Base-by-base conservation (phyloP, 805 yeast species). In the Ogataea zsoltii region DNA sequence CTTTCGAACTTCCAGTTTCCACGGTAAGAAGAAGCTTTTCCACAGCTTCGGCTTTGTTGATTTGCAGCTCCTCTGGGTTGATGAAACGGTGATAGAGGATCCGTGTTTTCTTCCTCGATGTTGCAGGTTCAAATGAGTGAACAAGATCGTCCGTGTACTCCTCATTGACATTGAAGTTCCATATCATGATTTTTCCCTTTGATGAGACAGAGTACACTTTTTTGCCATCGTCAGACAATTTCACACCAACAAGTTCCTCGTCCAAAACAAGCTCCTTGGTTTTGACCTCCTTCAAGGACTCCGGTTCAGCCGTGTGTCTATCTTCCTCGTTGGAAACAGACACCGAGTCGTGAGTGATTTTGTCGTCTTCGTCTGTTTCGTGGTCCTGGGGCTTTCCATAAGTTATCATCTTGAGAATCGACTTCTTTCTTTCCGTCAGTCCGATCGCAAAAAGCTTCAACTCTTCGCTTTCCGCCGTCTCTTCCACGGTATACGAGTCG, bases 351-450 rank as follows among this genome's bases (percentile, higher is more conserved):
- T 54, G 56, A 17, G 54, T 56, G 42, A 62, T 66, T 37, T 62
- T 68, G 17, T 55, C 57, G 25, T 57, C 58, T 41, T 66, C 65
- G 39, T 66, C 65, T 16, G 49, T 40, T 11, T 51, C 51, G 35
- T 23, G 26, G 2, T 41, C 21, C 32, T 48, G 50, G 26, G 46
- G 16, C 33, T 45, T 55, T 19, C 62, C 67, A 50, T 57, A 61
- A 3, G 53, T 49, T 12, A 64, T 58, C 28, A 61, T 52, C 42
- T 53, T 60, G 41, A 67, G 38, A 35, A 32, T 50, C 19, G 57
- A 45, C 39, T 63, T 68, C 44, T 61, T 66, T 48, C 73, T 60
- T 41, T 70, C 74, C 7, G 63, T 61, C 15, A 65, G 42, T 2
- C 70, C 69, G 9, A 66, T 60, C 4, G 62, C 69, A 53, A 66